Percentiles rank a stretch among this genome's conserved stretches.
Conservation (phyloP, 805 yeast genomes). For the Sungouiella thailandica region DNA sequence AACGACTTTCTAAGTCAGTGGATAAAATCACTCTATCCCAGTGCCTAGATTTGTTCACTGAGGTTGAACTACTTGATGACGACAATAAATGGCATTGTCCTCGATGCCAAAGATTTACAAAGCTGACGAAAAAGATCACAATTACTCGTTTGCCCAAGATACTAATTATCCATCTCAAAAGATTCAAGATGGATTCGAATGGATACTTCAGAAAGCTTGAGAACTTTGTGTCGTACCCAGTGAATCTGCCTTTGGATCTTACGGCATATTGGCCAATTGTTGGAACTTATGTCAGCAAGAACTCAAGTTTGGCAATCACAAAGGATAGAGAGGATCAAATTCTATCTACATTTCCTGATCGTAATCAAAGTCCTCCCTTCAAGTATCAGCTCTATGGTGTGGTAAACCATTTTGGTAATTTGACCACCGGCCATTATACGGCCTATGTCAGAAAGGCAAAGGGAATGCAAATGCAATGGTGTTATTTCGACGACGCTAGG, state of each 20-base stretch:
- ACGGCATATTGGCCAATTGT: conserved; percentile 67
- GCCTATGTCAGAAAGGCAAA: conserved; percentile 62
- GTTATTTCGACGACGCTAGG: conserved; percentile 74
- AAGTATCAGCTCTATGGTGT: conserved; percentile 73
- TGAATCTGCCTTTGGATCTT: conserved; percentile 49
- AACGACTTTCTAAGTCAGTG: conserved; percentile 22
- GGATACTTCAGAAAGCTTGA: conserved; percentile 54
- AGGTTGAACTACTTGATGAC: conserved; percentile 66
- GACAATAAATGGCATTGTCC: conserved; percentile 88
- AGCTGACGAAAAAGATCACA: conserved; percentile 61
- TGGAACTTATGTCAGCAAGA: conserved; percentile 21
- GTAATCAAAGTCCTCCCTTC: conserved; percentile 81
- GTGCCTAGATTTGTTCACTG: conserved; percentile 75
- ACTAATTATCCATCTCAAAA: conserved; percentile 76
- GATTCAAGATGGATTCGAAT: conserved; percentile 55
- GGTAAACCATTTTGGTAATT: conserved; percentile 77
- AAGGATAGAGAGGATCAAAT: conserved; percentile 40
- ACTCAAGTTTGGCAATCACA: conserved; percentile 19
- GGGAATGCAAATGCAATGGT: conserved; percentile 58
- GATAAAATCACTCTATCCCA: conserved; percentile 41
- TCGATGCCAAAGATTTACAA: conserved; percentile 56
- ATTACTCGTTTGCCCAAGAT: conserved; percentile 77
- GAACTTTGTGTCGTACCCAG: conserved; percentile 64
- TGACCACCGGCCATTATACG: conserved; percentile 87
- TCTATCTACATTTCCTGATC: conserved; percentile 47